Evolutionary conservation across 192 early-diverging fungal genomes (phyloP), one percentile per base, ranked within the genome.

Genomic region (Entomortierella lignicola): DNA sequence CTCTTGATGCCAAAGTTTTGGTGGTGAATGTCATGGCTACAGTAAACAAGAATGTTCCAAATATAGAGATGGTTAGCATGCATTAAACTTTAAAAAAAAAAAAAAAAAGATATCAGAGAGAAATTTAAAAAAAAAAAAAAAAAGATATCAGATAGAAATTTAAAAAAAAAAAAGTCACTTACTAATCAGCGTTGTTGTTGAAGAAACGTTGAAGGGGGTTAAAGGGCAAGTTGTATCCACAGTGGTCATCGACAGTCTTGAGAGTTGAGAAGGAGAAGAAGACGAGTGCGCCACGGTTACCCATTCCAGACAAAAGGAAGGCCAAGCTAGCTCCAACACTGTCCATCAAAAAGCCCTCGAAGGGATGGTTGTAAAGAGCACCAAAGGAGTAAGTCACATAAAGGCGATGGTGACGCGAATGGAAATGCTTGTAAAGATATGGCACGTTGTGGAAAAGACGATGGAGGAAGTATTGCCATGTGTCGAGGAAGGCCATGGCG

Each of bases 181-280:
- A 92, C 84, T 92, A 94, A 39, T 61, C 80, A 1, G 89, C 89
- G 67, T 93, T 92, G 70, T 94, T 94, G n/a, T 77, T 63, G 77
- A 92, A 93, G 17, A 94, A 64, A 21, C 83, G 69, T 65, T 91
- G 86, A 10, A 93, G 68, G 27, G 92, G 92, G 63, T 92, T 86
- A 84, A 89, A 94, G 34, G 93, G 92, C 59, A 92, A 75, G 25
- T 85, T 83, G 77, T 93, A 94, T 26, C 93, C 93, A 69, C 92
- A 92, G 82, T 94, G 93, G 69, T 94, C 93, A 60, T 94, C 92
- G 2, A 94, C 93, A 42, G 93, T 94, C 72, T 94, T 94, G 17
- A 94, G 55, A 21, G 93, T 93, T 7, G 91, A 87, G 66, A 94
- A 86, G 37, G 83, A 82, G 84, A 91, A 94, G 69, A 94, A 94